Conservation (phyloP, 2,329 filamentous ascomycete species). For the Pseudogymnoascus sp. region DNA sequence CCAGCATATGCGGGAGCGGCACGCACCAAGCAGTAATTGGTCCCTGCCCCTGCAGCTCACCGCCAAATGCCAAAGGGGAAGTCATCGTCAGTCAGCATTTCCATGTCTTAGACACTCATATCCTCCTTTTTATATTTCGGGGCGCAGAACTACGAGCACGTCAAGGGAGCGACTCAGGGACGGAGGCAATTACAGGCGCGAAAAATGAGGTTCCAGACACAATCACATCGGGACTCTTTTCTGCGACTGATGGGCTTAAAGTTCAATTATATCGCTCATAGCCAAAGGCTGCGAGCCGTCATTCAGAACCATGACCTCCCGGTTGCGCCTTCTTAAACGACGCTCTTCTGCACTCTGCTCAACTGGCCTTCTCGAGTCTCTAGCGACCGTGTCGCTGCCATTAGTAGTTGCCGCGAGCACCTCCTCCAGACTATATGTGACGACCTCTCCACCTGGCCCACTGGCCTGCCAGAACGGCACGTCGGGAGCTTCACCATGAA, state of each 20-base stretch:
- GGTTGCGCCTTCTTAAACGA: conserved; percentile 62
- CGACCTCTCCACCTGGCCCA: background rate
- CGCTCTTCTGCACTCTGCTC: conserved; percentile 59
- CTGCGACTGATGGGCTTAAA: background rate
- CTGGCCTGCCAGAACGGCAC: background rate
- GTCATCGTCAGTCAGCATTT: conserved; percentile 1
- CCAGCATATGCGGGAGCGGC: conserved; percentile 4
- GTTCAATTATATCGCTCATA: conserved; percentile 69
- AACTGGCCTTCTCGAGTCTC: conserved; percentile 29
- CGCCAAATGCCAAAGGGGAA: background rate
- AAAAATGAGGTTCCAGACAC: background rate
- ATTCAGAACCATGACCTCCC: conserved; percentile 86
- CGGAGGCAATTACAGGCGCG: background rate
- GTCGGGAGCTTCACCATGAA: background rate
- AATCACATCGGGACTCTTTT: background rate
- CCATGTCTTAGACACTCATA: background rate
- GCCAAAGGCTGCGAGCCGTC: conserved; percentile 71
- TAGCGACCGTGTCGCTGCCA: conserved; percentile 17
- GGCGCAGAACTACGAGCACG: background rate
- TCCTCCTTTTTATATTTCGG: background rate
- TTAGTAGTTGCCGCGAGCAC: conserved; percentile 17
- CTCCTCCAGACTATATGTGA: background rate
- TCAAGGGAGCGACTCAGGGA: background rate
- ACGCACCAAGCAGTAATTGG: conserved; percentile 8
- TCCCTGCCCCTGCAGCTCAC: conserved; percentile 5